Percentiles rank a stretch among this genome's conserved stretches.
Conservation (phyloP, 352 stramenopile genomes). For the Phytophthora sp. region DNA sequence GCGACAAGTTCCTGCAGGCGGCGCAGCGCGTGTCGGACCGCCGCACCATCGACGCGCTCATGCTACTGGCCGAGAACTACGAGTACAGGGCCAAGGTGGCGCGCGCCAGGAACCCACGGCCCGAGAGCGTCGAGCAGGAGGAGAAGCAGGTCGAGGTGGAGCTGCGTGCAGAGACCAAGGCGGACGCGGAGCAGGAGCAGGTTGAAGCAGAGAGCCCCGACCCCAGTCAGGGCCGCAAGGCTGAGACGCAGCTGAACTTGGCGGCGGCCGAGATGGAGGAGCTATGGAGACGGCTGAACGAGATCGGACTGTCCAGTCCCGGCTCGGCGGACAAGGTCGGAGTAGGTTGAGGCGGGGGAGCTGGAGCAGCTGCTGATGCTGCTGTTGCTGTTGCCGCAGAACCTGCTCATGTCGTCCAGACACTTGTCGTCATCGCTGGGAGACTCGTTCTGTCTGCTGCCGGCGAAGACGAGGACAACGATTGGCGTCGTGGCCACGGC, state of each 20-base stretch:
- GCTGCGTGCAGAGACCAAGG: background rate
- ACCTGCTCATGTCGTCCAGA: slow-evolving; percentile 77
- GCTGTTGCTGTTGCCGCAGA: slow-evolving; percentile 34
- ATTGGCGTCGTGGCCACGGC: slow-evolving; percentile 68
- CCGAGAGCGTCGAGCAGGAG: slow-evolving; percentile 16
- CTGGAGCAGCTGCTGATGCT: background rate
- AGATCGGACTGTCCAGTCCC: slow-evolving; percentile 71
- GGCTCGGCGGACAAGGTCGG: slow-evolving; percentile 63
- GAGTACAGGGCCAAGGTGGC: slow-evolving; percentile 75
- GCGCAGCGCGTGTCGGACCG: slow-evolving; percentile 61
- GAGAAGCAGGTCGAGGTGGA: slow-evolving; percentile 8
- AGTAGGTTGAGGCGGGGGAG: background rate
- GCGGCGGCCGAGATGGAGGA: slow-evolving; percentile 86
- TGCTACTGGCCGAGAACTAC: slow-evolving; percentile 82
- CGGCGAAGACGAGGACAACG: slow-evolving; percentile 63
- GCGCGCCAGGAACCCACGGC: slow-evolving; percentile 41
- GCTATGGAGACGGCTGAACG: slow-evolving; percentile 77
- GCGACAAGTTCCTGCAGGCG: slow-evolving; percentile 71
- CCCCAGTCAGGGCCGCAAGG: slow-evolving; percentile 41
- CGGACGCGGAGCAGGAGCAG: background rate
- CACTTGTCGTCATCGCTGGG: slow-evolving; percentile 84
- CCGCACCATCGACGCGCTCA: slow-evolving; percentile 70
- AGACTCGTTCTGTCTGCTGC: slow-evolving; percentile 86
- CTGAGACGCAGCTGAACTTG: slow-evolving; percentile 67
- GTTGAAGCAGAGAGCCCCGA: slow-evolving; percentile 17